A percentile compares a stretch with the other conserved stretches of the same genome.
phyloP scores from a whole-genome alignment of 805 yeast genomes.

The Candida ponderosae region DNA sequence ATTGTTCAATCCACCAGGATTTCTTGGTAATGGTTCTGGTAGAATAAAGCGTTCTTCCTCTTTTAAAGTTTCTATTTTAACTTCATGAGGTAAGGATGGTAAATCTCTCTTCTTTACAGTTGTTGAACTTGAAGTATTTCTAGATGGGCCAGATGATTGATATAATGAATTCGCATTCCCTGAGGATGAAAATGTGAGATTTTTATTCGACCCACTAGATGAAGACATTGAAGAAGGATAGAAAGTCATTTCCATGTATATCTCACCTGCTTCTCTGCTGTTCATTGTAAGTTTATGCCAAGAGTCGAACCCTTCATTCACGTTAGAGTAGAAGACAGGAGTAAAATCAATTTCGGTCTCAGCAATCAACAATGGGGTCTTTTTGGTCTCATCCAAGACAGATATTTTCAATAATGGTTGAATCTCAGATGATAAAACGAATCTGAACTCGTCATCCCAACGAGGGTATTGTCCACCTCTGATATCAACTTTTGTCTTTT shows the following conservation, averaged over 20 bases:
- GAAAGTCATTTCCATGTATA: slow-evolving; percentile 87
- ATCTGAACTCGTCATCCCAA: slow-evolving; percentile 75
- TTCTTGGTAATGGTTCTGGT: slow-evolving; percentile 17
- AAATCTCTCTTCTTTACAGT: slow-evolving; percentile 14
- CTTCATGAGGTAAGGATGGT: slow-evolving; percentile 18
- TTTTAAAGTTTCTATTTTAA: too few species aligned
- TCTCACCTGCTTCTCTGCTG: slow-evolving; percentile 76
- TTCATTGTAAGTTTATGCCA: slow-evolving; percentile 74
- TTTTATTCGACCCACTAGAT: slow-evolving; percentile 1
- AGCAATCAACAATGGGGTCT: slow-evolving; percentile 83
- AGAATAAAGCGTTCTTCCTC: neutral
- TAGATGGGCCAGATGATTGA: slow-evolving; percentile 2
- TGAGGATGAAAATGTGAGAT: neutral
- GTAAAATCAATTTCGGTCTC: slow-evolving; percentile 72
- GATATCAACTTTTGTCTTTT: slow-evolving; percentile 66
- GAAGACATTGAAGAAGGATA: slow-evolving; percentile 41
- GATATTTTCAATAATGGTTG: slow-evolving; percentile 61
- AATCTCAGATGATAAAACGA: slow-evolving; percentile 55
- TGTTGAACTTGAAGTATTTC: slow-evolving; percentile 2
- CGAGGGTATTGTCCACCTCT: slow-evolving; percentile 94
- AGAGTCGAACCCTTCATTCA: slow-evolving; percentile 69
- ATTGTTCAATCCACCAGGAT: neutral
- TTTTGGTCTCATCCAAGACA: slow-evolving; percentile 77
- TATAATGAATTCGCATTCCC: neutral
- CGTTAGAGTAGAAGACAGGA: slow-evolving; percentile 58